These are phyloP conservation scores for Calocybe cyanea DNA, from an alignment of 768 basidiomycete genomes.

Conservation along the genomic window DNA sequence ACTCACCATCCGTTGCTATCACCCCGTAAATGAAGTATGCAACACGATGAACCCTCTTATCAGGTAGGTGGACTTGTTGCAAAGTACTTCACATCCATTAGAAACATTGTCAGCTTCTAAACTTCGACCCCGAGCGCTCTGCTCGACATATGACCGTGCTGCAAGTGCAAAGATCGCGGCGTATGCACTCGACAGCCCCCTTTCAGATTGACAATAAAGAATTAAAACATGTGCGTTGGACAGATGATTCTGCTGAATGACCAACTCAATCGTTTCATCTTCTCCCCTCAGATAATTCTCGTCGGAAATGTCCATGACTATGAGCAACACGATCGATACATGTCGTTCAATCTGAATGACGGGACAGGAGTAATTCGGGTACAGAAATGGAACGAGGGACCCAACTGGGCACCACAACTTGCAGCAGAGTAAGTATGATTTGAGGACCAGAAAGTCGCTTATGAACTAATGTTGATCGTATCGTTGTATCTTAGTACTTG, in stretches of 20 bases:
- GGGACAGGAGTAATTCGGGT: constrained; percentile 27
- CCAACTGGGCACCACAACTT: constrained; percentile 1
- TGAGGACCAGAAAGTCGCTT: no score
- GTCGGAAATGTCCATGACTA: constrained; percentile 70
- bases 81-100: no score
- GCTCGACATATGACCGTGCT: constrained; percentile 29
- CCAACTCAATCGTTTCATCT: constrained; percentile 15
- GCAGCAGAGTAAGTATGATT: constrained; percentile 11
- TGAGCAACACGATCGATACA: constrained; percentile 64
- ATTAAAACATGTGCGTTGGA: constrained; percentile 26
- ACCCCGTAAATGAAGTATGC: no score
- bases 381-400: constrained; percentile 61
- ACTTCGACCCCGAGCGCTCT: constrained; percentile 1
- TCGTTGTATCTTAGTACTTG: constrained; percentile 47
- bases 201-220: constrained; percentile 19
- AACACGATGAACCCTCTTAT: neutral
- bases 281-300: constrained; percentile 60
- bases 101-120: neutral
- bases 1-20: no score
- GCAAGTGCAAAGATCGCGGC: constrained; percentile 17
- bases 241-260: neutral
- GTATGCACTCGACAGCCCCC: constrained; percentile 11
- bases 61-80: constrained; percentile 1
- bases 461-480: no score
- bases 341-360: constrained; percentile 49